Evolutionary conservation across 1,284 basidiomycete species (phyloP).

Genomic region (Austroboletus niveus): DNA sequence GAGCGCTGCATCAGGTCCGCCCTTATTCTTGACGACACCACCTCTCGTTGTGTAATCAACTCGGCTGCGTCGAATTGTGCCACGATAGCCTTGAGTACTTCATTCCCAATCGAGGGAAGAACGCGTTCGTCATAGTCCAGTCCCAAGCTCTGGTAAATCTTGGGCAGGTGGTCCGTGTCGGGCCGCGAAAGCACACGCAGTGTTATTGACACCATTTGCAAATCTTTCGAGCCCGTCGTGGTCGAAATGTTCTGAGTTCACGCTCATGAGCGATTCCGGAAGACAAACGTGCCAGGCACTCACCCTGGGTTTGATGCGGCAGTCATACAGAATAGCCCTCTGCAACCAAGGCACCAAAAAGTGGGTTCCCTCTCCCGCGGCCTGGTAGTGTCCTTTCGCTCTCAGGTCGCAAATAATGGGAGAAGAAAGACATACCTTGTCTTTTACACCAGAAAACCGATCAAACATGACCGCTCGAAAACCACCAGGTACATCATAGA

Average conservation of each 20-base stretch:
- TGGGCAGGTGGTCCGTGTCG: slow-evolving; percentile 84
- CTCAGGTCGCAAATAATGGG: too few relatives aligned
- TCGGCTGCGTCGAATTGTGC: slow-evolving; percentile 99
- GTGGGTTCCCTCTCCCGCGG: slow-evolving; percentile 94
- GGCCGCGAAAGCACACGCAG: slow-evolving; percentile 95
- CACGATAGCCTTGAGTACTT: slow-evolving; percentile 97
- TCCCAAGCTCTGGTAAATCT: slow-evolving; percentile 94
- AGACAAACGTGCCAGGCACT: slow-evolving; percentile 26
- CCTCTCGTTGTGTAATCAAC: slow-evolving; percentile 87
- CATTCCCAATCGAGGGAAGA: slow-evolving; percentile 92
- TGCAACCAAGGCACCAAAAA: slow-evolving; percentile 95
- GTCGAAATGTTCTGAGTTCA: slow-evolving; percentile 89
- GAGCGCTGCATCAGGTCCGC: slow-evolving; percentile 92
- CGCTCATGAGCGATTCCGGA: slow-evolving; percentile 2
- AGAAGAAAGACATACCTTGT: slow-evolving; percentile 47
- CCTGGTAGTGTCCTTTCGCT: slow-evolving; percentile 42
- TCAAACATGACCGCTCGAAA: slow-evolving; percentile 98
- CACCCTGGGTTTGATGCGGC: slow-evolving; percentile 93
- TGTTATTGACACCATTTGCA: slow-evolving; percentile 98
- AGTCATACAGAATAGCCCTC: slow-evolving; percentile 95
- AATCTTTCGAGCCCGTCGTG: slow-evolving; percentile 92
- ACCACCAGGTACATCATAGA: slow-evolving; percentile 94
- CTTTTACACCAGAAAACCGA: slow-evolving; percentile 90
- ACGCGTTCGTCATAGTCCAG: slow-evolving; percentile 98
- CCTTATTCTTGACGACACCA: slow-evolving; percentile 91